Base-by-base conservation (phyloP, 495 filamentous ascomycete genomes). In the Cladorrhinum samala region DNA sequence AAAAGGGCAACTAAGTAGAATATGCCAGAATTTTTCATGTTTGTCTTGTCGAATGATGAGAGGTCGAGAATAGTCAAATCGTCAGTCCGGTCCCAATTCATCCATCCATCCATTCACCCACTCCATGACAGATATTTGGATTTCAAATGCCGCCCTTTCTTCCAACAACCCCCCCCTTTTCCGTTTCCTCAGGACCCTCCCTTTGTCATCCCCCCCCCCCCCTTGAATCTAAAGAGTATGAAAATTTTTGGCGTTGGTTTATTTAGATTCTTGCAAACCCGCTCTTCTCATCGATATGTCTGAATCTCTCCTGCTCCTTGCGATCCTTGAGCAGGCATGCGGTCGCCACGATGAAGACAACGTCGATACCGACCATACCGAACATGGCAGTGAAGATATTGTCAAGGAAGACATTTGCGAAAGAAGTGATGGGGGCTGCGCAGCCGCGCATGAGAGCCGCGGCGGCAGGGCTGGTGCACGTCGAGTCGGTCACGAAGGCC, bases 321-420 rank as follows among this genome's bases (percentile, higher is more conserved):
- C 86, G 80, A 52, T 84, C 79, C 70, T 86, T 87, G 46, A 88
- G 71, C 25, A 90, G 67, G 69, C 86, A 85, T 23, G 80, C 80
- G n/a, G 78, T 78, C 50, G 78, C 76, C 48, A 89, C 74, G 56
- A 89, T 64, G 21, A 88, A 70, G 39, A 84, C 63, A 30, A 73
- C 73, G 59, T 86, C 84, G 56, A 87, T 69, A 38, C 78, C 86
- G 45, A 89, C 86, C 66, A 89, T 81, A 57, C 86, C 86, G 60
- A 89, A 89, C 37, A 83, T 71, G 30, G 80, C 83, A 13, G 86
- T 89, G 68, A 90, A 90, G 66, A 90, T 79, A 57, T 82, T 64
- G 66, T 86, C 82, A 39, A 89, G 65, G 62, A 83, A 86, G 48
- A 73, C 72, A 68, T 88, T 87, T 27, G 83, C 78, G 57, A 81